Percentiles rank a stretch among this genome's conserved stretches.
phyloP scores from a whole-genome alignment of 371 early-diverging fungal genomes.

The Mortierella sp. region DNA sequence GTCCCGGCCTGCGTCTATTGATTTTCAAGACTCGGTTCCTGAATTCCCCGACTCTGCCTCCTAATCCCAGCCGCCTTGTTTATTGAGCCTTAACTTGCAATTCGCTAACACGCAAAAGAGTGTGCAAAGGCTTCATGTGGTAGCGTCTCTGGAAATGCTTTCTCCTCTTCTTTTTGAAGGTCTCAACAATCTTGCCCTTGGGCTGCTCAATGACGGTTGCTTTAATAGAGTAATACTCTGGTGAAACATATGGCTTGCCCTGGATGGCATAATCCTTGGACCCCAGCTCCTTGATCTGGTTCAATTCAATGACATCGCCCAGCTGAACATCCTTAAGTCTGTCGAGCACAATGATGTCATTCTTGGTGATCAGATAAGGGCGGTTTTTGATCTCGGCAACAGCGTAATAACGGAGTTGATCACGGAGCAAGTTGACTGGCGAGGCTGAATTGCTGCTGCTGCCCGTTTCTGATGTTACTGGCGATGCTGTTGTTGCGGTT shows the following conservation, averaged over 20 bases:
- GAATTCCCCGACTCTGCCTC: background rate
- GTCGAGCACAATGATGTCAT: constrained; percentile 90
- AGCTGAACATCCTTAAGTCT: constrained; percentile 82
- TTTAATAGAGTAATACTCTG: constrained; percentile 77
- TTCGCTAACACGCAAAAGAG: constrained; percentile 54
- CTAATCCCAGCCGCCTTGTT: background rate
- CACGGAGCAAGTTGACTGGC: constrained; percentile 59
- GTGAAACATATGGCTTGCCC: constrained; percentile 88
- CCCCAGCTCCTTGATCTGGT: constrained; percentile 91
- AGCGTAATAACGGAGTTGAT: constrained; percentile 81
- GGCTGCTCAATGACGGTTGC: constrained; percentile 95
- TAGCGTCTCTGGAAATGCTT: constrained; percentile 83
- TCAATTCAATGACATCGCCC: constrained; percentile 90
- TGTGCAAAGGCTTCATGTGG: constrained; percentile 55
- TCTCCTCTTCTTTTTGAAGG: constrained; percentile 91
- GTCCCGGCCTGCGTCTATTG: too few species aligned
- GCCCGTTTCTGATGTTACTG: constrained; percentile 15
- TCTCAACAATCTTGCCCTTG: constrained; percentile 79
- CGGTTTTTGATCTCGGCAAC: constrained; percentile 91
- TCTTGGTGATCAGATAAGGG: constrained; percentile 87
- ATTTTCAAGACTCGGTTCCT: background rate
- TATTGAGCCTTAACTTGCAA: constrained; percentile 50
- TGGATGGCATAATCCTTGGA: constrained; percentile 87
- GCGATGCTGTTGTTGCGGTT: constrained; percentile 19
- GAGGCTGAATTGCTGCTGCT: background rate